Evolutionary conservation across 768 basidiomycete genomes (phyloP).

Genomic region (Lactarius quietus): DNA sequence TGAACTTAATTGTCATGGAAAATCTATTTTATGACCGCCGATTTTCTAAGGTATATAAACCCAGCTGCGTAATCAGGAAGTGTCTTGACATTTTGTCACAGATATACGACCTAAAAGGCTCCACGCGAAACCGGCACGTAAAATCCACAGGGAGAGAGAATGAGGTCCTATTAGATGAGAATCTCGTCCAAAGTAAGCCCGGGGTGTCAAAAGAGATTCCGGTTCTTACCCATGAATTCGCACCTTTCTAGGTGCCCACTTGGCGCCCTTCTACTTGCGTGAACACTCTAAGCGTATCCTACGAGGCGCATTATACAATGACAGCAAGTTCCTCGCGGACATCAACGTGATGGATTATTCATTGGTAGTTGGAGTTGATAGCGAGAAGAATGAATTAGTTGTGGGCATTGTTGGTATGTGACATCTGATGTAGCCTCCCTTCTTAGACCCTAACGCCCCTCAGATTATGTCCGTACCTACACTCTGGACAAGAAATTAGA

Average conservation of each 20-base stretch:
- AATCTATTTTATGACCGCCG: slow-evolving; percentile 92
- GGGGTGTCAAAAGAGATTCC: slow-evolving; percentile 4
- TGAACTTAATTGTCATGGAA: slow-evolving; percentile 98
- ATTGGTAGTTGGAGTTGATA: slow-evolving; percentile 92
- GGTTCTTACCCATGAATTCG: background rate
- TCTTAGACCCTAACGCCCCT: slow-evolving; percentile 1
- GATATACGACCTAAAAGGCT: slow-evolving; percentile 98
- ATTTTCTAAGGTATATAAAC: slow-evolving; percentile 69
- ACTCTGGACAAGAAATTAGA: slow-evolving; percentile 99
- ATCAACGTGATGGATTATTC: slow-evolving; percentile 99
- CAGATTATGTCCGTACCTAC: slow-evolving; percentile 93
- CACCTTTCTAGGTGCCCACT: slow-evolving; percentile 62
- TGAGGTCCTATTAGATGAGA: slow-evolving; percentile 95
- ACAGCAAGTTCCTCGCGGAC: slow-evolving; percentile 91
- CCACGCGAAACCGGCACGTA: slow-evolving; percentile 89
- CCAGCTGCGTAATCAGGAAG: background rate
- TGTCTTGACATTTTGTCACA: slow-evolving; percentile 32
- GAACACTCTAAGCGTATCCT: slow-evolving; percentile 95
- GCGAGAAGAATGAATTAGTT: slow-evolving; percentile 82
- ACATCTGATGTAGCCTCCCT: background rate
- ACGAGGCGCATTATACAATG: slow-evolving; percentile 86
- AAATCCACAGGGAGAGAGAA: slow-evolving; percentile 87
- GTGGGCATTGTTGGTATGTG: slow-evolving; percentile 92
- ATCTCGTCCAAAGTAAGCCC: slow-evolving; percentile 79
- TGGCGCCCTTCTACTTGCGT: slow-evolving; percentile 89